phyloP scores from a whole-genome alignment of 2,329 filamentous ascomycete genomes.

The Sclerotinia nivalis region DNA sequence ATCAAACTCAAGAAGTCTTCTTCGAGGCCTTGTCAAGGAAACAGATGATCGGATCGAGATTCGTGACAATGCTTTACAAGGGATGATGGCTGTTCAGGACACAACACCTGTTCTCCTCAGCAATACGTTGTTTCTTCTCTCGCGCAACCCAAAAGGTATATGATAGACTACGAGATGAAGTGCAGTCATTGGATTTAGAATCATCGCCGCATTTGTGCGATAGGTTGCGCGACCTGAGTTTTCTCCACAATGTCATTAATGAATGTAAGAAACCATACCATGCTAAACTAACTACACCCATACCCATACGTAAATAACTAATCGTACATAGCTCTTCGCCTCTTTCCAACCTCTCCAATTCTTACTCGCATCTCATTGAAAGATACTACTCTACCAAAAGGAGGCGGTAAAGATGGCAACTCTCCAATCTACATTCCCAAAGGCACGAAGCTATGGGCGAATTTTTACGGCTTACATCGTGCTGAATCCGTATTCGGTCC shows the following conservation, averaged over 20 bases:
- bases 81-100: slow-evolving; percentile 8
- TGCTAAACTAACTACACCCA: background rate
- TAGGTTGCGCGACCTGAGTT: background rate
- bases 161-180: background rate
- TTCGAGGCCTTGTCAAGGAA: slow-evolving; percentile 1
- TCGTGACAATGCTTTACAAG: slow-evolving; percentile 16
- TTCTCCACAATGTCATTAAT: slow-evolving; percentile 2
- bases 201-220: background rate
- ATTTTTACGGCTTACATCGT: slow-evolving; percentile 16
- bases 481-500: slow-evolving; percentile 58
- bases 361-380: slow-evolving; percentile 22
- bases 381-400: slow-evolving; percentile 26
- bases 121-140: slow-evolving; percentile 14
- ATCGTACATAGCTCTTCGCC: slow-evolving; percentile 26
- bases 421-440: slow-evolving; percentile 26
- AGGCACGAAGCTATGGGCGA: slow-evolving; percentile 13
- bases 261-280: background rate
- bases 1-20: background rate
- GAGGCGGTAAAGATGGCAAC: slow-evolving; percentile 26
- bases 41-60: slow-evolving; percentile 14
- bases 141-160: background rate
- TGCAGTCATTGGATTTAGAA: background rate
- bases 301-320: background rate
- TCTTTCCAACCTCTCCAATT: slow-evolving; percentile 34
- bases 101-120: slow-evolving; percentile 10